Base-by-base conservation (phyloP, 2,329 filamentous ascomycete species). In the Talaromyces albobiverticillius region DNA sequence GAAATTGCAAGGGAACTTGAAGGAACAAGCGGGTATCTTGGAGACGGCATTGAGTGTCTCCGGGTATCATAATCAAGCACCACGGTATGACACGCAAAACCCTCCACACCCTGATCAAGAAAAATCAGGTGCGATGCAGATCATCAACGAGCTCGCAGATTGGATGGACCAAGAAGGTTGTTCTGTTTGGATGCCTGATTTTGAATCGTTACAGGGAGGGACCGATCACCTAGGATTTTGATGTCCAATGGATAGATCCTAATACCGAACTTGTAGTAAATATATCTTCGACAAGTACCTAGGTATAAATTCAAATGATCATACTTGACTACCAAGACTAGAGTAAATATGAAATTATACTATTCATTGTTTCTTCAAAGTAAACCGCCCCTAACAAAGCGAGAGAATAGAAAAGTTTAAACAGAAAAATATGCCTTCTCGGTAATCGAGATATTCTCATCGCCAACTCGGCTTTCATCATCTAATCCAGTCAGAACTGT, bases 1-100 rank as follows among this genome's bases (percentile, higher is more conserved):
- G 54, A 75, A 74, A 42, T 60, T 76, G 0, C 70, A 75, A 53
- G 70, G 69, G 11, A 69, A 69, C 36, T 68, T 71, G 26, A 65
- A 59, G 0, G 63, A 63, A 14, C 62, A 61, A 3, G 66, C 63
- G 18, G 60, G 65, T 23, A 69, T 70, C 4, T 70, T 75, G 59
- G 71, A 69, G 0, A 70, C 73, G 57, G 61, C 71, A 14, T 72
- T 72, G 62, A 68, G 68, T 1, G 71, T 69, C 14, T 62, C 71
- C 40, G 60, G 69, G 38, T 58, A 56, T 25, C 31, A 60, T 29
- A 22, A 57, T 34, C 31, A 34, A 9, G 7, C 11, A 2, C 11
- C 34, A 40, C n/a, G 18, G 26, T 22, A 18, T 13, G 13, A 49
- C 14, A 11, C 14, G 31, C 4, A 31, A 49, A n/a, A 34, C n/a